These are phyloP conservation scores for Claviceps capensis DNA, from an alignment of 2,329 filamentous ascomycete species.

Conservation along the genomic window DNA sequence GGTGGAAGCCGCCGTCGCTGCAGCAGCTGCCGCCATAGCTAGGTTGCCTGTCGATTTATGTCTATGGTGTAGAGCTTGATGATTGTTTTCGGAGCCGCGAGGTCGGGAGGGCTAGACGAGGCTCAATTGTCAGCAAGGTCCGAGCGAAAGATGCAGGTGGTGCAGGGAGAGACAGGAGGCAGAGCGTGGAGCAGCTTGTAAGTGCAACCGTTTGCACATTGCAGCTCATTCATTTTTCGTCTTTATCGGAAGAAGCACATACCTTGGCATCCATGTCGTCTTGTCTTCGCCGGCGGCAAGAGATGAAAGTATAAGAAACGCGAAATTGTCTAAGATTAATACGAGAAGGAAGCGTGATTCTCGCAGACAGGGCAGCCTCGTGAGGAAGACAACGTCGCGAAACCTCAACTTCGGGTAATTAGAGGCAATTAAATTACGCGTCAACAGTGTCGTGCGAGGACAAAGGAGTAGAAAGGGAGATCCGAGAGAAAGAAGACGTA, in stretches of 20 bases:
- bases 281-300: neutral
- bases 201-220: too few relatives aligned
- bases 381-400: slow-evolving; percentile 1
- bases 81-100: slow-evolving; percentile 41
- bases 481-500: neutral
- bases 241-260: neutral
- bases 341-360: neutral
- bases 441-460: slow-evolving; percentile 2
- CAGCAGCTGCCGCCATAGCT: slow-evolving; percentile 12
- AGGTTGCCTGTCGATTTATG: slow-evolving; percentile 67
- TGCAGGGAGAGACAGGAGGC: too few relatives aligned
- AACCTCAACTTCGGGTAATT: neutral
- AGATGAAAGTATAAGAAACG: neutral
- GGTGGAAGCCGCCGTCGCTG: slow-evolving; percentile 5
- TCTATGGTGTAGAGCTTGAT: slow-evolving; percentile 51
- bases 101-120: slow-evolving; percentile 24
- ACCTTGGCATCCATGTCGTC: slow-evolving; percentile 6
- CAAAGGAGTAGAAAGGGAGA: neutral
- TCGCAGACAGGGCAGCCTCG: neutral
- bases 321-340: neutral
- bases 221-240: neutral
- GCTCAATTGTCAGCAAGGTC: slow-evolving; percentile 1
- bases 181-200: too few relatives aligned
- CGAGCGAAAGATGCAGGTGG: neutral
- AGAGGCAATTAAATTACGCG: slow-evolving; percentile 1